phyloP scores from a whole-genome alignment of 768 basidiomycete species.

The Tulasnella sp. region DNA sequence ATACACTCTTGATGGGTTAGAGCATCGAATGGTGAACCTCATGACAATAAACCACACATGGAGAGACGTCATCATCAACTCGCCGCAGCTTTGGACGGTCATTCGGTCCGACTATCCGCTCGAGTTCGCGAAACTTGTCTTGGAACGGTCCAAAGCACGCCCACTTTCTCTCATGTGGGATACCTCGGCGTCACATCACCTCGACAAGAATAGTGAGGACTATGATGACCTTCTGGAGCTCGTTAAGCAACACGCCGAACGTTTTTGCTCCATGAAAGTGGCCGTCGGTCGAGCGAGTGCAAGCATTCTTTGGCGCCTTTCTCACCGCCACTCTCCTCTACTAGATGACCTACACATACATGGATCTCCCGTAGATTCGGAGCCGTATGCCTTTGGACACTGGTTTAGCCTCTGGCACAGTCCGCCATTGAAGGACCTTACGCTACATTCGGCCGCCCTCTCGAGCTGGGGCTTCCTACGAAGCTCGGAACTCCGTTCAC shows the following conservation, averaged over 20 bases:
- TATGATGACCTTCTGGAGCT: neutral
- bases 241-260: neutral
- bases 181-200: neutral
- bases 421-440: neutral
- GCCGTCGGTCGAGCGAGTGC: neutral
- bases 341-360: neutral
- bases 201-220: neutral
- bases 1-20: neutral
- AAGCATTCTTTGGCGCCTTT: neutral
- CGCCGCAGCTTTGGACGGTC: neutral
- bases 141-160: neutral
- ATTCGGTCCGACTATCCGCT: neutral
- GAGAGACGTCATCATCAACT: neutral
- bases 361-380: neutral
- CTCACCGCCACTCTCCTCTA: neutral
- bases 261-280: neutral
- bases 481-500: neutral
- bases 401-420: neutral
- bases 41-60: neutral
- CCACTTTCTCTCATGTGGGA: neutral
- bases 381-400: neutral
- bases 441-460: neutral
- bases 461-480: neutral
- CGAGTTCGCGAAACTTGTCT: neutral
- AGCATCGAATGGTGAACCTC: neutral